These are phyloP conservation scores for Termitomyces sp. DNA, from an alignment of 768 basidiomycete genomes.

Conservation along the genomic window DNA sequence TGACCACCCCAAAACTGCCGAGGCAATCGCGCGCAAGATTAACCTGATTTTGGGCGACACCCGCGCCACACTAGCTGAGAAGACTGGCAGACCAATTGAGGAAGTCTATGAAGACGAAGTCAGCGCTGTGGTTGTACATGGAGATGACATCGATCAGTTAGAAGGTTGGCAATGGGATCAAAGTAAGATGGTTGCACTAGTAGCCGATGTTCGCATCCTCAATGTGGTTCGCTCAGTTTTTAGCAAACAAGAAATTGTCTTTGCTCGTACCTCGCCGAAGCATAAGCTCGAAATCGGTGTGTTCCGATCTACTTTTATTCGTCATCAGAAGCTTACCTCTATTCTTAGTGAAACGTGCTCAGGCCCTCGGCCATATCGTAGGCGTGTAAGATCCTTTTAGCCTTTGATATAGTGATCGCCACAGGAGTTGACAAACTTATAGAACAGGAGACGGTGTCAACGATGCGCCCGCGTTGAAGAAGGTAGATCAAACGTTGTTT, in stretches of 20 bases:
- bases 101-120: constrained; percentile 70
- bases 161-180: constrained; percentile 77
- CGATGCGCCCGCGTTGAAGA: constrained; percentile 68
- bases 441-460: constrained; percentile 74
- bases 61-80: constrained; percentile 53
- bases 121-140: constrained; percentile 62
- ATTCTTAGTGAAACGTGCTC: constrained; percentile 59
- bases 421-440: not conserved
- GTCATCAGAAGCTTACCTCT: not conserved
- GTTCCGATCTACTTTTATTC: constrained; percentile 8
- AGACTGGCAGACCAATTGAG: constrained; percentile 49
- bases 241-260: constrained; percentile 65
- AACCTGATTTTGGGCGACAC: constrained; percentile 68
- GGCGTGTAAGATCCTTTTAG: constrained; percentile 53
- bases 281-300: constrained; percentile 72
- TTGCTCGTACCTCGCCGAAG: constrained; percentile 68
- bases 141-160: constrained; percentile 61
- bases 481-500: constrained; percentile 27
- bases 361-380: constrained; percentile 68
- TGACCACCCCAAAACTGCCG: constrained; percentile 72
- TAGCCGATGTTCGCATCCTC: not conserved
- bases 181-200: constrained; percentile 35
- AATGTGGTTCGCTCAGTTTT: constrained; percentile 42
- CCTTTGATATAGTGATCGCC: not conserved
- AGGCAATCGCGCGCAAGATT: constrained; percentile 72